Conservation (phyloP, 108 stramenopile genomes). For the Schizochytrium sp. region DNA sequence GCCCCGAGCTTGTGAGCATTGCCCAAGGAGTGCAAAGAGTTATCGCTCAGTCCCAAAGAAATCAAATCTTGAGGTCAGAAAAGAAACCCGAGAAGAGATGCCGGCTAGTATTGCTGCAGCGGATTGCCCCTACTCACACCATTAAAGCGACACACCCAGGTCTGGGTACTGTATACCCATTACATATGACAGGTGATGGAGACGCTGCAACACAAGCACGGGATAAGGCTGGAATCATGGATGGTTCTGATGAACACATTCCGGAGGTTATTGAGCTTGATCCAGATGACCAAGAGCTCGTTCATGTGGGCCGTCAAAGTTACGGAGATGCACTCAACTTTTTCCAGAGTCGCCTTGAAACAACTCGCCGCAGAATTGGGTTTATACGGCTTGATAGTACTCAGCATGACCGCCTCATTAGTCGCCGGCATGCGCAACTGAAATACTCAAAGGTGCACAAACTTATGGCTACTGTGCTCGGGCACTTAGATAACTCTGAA, state of each 20-base stretch:
- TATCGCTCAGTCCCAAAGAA: background rate
- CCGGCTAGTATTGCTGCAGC: slow-evolving; percentile 10
- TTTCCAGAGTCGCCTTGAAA: slow-evolving; percentile 29
- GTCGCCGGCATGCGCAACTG: slow-evolving; percentile 39
- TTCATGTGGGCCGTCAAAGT: slow-evolving; percentile 38
- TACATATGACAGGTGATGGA: background rate
- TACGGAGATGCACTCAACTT: slow-evolving; percentile 51
- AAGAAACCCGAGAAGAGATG: slow-evolving; percentile 22
- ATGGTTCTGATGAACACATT: slow-evolving; percentile 41
- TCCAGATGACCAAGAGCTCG: slow-evolving; percentile 23
- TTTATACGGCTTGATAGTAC: slow-evolving; percentile 34
- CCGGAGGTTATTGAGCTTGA: slow-evolving; percentile 1
- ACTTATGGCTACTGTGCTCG: slow-evolving; percentile 8
- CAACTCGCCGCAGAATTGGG: slow-evolving; percentile 9
- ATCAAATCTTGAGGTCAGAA: background rate
- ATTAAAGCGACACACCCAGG: background rate
- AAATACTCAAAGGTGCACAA: slow-evolving; percentile 34
- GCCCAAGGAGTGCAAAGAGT: slow-evolving; percentile 7
- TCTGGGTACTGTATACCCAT: background rate
- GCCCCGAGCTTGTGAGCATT: background rate
- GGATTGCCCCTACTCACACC: background rate
- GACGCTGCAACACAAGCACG: background rate
- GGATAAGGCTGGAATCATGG: background rate
- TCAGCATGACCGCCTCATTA: slow-evolving; percentile 23
- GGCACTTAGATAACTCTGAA: background rate